Base-by-base conservation (phyloP, 2,329 filamentous ascomycete species). In the Davidsoniella eucalypti region DNA sequence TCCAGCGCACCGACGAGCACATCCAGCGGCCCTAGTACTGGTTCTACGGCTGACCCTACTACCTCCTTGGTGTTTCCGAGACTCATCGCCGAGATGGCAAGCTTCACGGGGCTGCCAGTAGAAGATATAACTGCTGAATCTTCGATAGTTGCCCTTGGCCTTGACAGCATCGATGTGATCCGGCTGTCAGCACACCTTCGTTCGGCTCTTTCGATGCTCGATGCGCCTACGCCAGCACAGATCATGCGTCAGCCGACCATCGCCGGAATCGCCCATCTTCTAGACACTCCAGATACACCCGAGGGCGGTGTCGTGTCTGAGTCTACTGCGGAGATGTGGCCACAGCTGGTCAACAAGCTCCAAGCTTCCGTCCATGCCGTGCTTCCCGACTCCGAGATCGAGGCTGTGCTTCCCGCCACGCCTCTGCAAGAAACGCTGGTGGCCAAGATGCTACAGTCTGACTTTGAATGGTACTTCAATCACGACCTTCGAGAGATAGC, bases 121-220 rank as follows among this genome's bases (percentile, higher is more conserved):
- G 61, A 69, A 1, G 64, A 70, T 0, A 66, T 94, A 37, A 61
- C 65, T 1, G 72, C 75, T 47, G 63, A 68, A 5, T 77, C 76
- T 0, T 82, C 82, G 0, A 76, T 95, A 9, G 80, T 93, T 38
- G 80, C 90, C 57, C 71, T 95, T 29, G 88, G 88, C 0, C 71
- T 95, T 5, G 90, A 95, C 66, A 94, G 88, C 58, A 93, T 95
- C 52, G 88, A 95, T 62, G 76, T 83, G 1, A 90, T 95, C 61
- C 93, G 87, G 58, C 67, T 95, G 0, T 82, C 84, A 0, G 80
- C 86, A 0, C 73, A 78, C 49, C 68, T 94, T 2, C 82, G 75
- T 55, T 74, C 71, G 42, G 8, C 63, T 65, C 4, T 38, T 8
- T 26, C 29, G 16, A 17, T 18, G 5, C 73, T 72, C 0, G 65